These are phyloP conservation scores for Dactylellina drechsleri DNA, from an alignment of 2,329 filamentous ascomycete species.

Conservation along the genomic window DNA sequence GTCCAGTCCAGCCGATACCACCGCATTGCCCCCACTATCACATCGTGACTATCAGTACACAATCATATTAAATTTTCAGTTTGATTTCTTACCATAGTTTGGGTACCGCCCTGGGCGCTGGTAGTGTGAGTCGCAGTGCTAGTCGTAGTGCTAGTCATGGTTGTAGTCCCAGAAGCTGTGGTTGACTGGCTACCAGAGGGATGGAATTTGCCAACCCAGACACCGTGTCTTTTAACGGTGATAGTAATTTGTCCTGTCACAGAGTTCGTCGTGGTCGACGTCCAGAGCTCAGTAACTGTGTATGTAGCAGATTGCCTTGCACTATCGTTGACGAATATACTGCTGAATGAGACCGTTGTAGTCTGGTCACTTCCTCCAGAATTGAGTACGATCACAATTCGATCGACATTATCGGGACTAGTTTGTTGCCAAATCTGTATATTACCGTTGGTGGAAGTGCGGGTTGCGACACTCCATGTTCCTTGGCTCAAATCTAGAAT, in stretches of 20 bases:
- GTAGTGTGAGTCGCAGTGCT: conserved; percentile 11
- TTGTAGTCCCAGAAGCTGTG: not conserved
- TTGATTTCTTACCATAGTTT: conserved; percentile 19
- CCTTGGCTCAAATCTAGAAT: conserved; percentile 63
- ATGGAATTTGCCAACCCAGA: conserved; percentile 32
- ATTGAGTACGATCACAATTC: conserved; percentile 57
- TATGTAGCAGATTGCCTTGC: conserved; percentile 27
- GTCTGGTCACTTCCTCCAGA: conserved; percentile 26
- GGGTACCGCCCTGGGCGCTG: conserved; percentile 3
- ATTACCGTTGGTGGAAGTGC: conserved; percentile 17
- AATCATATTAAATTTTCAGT: not conserved
- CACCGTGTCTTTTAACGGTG: conserved; percentile 31
- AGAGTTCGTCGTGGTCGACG: conserved; percentile 30
- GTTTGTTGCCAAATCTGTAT: conserved; percentile 56
- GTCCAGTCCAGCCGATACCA: conserved; percentile 37
- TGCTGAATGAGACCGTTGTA: conserved; percentile 20
- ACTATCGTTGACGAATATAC: conserved; percentile 32
- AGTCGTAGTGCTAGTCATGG: not conserved
- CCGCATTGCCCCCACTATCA: conserved; percentile 32
- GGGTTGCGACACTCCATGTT: conserved; percentile 59
- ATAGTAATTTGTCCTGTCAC: conserved; percentile 27
- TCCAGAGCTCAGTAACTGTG: conserved; percentile 65
- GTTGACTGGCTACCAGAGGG: conserved; percentile 10
- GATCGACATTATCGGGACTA: conserved; percentile 60
- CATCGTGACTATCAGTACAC: not conserved